These are phyloP conservation scores for Raphidocelis subcapitata DNA, from an alignment of 139 green algal species.

Conservation along the genomic window DNA sequence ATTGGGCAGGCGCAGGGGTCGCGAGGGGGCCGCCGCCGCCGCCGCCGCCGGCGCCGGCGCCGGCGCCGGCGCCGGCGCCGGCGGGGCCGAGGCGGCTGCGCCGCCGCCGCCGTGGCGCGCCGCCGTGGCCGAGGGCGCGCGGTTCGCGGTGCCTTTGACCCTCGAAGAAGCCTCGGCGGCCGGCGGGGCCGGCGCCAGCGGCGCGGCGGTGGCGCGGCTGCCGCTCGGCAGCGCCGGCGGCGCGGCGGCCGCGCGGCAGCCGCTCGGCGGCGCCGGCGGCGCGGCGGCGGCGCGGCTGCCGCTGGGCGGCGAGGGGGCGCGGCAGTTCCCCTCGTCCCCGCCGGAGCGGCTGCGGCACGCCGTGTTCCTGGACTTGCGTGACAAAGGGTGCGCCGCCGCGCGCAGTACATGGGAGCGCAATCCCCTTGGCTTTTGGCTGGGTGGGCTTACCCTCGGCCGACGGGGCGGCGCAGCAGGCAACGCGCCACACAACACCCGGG, in stretches of 20 bases:
- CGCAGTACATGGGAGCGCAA: no score
- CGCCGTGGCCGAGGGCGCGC: not conserved
- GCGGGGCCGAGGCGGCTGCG: no score
- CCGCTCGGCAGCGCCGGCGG: not conserved
- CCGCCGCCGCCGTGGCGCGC: not conserved
- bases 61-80: no score
- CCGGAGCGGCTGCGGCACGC: conserved; percentile 32
- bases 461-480: no score
- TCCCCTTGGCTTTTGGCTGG: no score
- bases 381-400: conserved; percentile 35
- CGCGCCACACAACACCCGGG: no score
- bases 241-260: not conserved
- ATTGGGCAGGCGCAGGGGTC: no score
- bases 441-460: no score
- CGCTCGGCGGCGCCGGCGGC: not conserved
- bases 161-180: not conserved
- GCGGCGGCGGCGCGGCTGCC: not conserved
- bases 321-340: conserved; percentile 35
- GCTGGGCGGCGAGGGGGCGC: conserved; percentile 17
- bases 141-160: conserved; percentile 5
- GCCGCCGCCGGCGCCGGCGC: no score
- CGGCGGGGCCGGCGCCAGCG: not conserved
- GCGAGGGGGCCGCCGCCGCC: no score
- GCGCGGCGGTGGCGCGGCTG: not conserved
- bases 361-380: conserved; percentile 35